A percentile compares a stretch with the other conserved stretches of the same genome.
These are phyloP conservation scores for Tetrahymena elliotti DNA, from an alignment of 73 alveolate species.

Conservation along the genomic window DNA sequence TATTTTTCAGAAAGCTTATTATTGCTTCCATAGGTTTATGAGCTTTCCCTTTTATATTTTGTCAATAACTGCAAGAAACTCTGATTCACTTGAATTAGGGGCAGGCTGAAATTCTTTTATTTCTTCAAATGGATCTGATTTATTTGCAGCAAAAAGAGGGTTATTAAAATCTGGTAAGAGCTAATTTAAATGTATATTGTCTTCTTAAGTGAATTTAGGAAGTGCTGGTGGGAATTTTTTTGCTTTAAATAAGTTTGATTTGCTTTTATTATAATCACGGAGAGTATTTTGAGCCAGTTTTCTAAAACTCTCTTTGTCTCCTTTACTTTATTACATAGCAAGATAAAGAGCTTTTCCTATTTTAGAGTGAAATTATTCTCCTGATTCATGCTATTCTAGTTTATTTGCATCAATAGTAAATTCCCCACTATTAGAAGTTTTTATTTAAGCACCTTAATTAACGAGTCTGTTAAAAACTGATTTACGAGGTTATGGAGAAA, in stretches of 20 bases:
- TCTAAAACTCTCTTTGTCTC: background rate
- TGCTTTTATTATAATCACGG: background rate
- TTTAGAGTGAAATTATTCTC: background rate
- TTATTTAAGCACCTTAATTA: background rate
- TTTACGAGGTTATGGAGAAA: background rate
- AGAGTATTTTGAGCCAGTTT: background rate
- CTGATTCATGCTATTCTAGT: background rate
- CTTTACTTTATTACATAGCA: background rate
- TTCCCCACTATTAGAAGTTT: background rate
- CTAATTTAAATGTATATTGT: background rate
- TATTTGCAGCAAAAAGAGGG: background rate
- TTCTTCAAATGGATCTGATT: background rate
- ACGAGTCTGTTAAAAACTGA: background rate
- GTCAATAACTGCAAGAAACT: background rate
- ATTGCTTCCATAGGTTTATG: background rate
- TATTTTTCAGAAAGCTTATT: background rate
- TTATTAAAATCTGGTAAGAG: background rate
- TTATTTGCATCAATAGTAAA: background rate
- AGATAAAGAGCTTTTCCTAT: background rate
- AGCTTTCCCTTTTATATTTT: background rate
- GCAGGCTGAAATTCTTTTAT: background rate
- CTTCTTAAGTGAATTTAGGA: background rate
- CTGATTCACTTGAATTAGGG: background rate
- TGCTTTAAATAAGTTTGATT: background rate
- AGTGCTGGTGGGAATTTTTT: background rate